Evolutionary conservation across 495 filamentous ascomycete genomes (phyloP).

Genomic region (Endocarpon pusillum): DNA sequence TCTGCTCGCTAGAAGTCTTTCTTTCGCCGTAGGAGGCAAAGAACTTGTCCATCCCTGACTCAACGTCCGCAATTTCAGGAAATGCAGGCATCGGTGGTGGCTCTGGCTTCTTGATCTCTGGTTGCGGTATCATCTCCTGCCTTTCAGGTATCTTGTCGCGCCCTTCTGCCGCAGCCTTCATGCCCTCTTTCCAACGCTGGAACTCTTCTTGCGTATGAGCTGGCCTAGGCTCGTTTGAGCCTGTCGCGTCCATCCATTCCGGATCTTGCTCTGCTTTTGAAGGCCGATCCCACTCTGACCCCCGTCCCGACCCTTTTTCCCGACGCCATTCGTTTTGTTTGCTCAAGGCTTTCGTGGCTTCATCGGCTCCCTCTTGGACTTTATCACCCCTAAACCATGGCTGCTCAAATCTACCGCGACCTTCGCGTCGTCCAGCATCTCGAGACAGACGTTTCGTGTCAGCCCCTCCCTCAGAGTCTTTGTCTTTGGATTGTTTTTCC

Average conservation of each 20-base stretch:
- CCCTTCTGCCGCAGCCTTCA: conserved; percentile 45
- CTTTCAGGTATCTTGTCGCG: conserved; percentile 31
- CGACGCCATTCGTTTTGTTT: conserved; percentile 48
- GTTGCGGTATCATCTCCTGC: conserved; percentile 14
- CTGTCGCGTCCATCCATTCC: conserved; percentile 70
- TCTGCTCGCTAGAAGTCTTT: conserved; percentile 20
- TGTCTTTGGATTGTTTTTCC: conserved; percentile 22
- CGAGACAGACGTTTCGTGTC: conserved; percentile 17
- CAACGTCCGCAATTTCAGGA: conserved; percentile 31
- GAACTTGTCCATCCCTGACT: conserved; percentile 60
- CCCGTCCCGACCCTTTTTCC: conserved; percentile 34
- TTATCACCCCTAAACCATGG: conserved; percentile 39
- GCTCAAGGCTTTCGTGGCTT: conserved; percentile 36
- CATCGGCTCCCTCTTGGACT: conserved; percentile 35
- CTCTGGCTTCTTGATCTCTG: conserved; percentile 16
- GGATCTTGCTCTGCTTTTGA: conserved; percentile 55
- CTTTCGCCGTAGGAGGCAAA: conserved; percentile 50
- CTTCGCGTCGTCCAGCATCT: conserved; percentile 19
- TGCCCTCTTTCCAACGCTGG: conserved; percentile 81
- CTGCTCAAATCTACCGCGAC: conserved; percentile 33
- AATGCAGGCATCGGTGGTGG: conserved; percentile 20
- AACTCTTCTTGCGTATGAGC: conserved; percentile 81
- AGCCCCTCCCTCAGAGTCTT: conserved; percentile 29
- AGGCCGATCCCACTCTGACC: conserved; percentile 43
- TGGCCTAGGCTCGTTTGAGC: conserved; percentile 45